These are phyloP conservation scores for Camellia lanceoleosa DNA, from an alignment of 148 eudicot genomes.

Conservation along the genomic window DNA sequence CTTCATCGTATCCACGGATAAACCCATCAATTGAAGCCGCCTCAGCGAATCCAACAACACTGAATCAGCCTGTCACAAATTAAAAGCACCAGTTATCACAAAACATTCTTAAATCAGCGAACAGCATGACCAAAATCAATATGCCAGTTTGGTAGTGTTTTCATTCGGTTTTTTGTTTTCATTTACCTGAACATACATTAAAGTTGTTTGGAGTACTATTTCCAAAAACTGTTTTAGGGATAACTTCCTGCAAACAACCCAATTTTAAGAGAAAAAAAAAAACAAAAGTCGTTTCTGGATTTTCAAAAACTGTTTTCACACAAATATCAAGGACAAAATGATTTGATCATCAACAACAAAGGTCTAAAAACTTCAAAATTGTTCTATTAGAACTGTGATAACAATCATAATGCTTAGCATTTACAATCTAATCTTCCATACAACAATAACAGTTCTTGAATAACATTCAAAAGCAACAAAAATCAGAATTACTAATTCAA, in stretches of 20 bases:
- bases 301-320: too few species aligned
- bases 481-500: not conserved
- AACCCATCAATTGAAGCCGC: constrained; percentile 70
- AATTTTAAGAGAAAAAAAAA: too few species aligned
- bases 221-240: too few species aligned
- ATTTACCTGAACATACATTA: too few species aligned
- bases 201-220: too few species aligned
- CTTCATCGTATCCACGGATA: constrained; percentile 67
- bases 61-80: constrained; percentile 55
- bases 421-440: not conserved
- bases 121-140: too few species aligned
- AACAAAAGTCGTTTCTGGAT: too few species aligned
- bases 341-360: not conserved
- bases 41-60: constrained; percentile 65
- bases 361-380: not conserved
- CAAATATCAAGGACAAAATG: too few species aligned
- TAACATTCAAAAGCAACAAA: not conserved
- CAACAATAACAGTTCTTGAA: not conserved
- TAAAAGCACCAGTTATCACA: constrained; percentile 12
- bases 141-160: too few species aligned
- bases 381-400: not conserved
- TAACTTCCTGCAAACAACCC: too few species aligned
- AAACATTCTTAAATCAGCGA: not conserved
- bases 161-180: too few species aligned
- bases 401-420: not conserved